These are phyloP conservation scores for Magnaporthales sp. DNA, from an alignment of 2,329 filamentous ascomycete species.

Conservation along the genomic window DNA sequence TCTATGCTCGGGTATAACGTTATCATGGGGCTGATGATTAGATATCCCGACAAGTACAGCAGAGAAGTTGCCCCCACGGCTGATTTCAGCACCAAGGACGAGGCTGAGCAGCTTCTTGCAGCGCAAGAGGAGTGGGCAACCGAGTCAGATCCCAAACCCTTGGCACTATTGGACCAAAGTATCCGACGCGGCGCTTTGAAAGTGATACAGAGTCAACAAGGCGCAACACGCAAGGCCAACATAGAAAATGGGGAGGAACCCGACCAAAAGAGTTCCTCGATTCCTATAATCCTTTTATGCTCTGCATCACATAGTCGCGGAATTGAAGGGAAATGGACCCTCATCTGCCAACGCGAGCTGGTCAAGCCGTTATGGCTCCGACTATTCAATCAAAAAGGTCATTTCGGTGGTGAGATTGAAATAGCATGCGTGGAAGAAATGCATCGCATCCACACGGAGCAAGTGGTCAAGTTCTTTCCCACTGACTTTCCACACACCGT, in stretches of 20 bases:
- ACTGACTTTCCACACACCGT: conserved; percentile 73
- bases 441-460: conserved; percentile 75
- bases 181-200: not conserved
- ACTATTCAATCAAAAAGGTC: not conserved
- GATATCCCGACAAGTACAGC: not conserved
- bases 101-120: conserved; percentile 1
- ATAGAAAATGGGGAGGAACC: not conserved
- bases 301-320: not conserved
- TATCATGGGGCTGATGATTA: not conserved
- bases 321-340: not conserved
- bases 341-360: conserved; percentile 1
- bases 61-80: not conserved
- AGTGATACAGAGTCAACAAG: not conserved
- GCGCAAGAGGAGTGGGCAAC: conserved; percentile 1
- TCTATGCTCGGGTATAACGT: not conserved
- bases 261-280: not conserved
- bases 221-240: not conserved
- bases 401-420: not conserved
- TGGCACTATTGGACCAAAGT: not conserved
- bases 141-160: not conserved
- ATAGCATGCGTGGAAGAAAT: conserved; percentile 56
- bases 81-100: not conserved
- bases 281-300: conserved; percentile 1
- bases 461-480: conserved; percentile 73
- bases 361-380: conserved; percentile 2